These are phyloP conservation scores for Conringia planisiliqua DNA, from an alignment of 345 rosid species.

Conservation along the genomic window DNA sequence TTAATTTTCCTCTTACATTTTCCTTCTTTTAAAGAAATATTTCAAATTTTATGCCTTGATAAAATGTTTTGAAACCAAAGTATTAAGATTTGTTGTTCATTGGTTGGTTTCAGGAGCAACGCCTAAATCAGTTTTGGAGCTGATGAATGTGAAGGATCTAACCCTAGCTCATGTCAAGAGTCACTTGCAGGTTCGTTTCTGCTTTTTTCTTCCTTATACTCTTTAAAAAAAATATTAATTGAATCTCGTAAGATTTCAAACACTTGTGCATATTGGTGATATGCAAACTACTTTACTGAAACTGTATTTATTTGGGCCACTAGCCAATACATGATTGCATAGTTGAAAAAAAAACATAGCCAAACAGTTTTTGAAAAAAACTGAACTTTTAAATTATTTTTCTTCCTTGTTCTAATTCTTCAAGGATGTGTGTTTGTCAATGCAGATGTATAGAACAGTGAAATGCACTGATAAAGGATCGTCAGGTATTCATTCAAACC, in stretches of 20 bases:
- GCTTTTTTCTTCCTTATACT: not conserved
- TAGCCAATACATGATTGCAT: slow-evolving; percentile 24
- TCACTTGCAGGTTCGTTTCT: slow-evolving; percentile 85
- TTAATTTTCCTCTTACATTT: not conserved
- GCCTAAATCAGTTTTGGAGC: slow-evolving; percentile 92
- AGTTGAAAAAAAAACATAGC: slow-evolving; percentile 38
- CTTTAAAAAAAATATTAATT: not conserved
- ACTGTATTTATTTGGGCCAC: slow-evolving; percentile 15
- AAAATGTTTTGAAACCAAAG: slow-evolving; percentile 11
- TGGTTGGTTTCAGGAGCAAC: slow-evolving; percentile 68
- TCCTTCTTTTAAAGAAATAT: not conserved
- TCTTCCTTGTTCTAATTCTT: slow-evolving; percentile 10
- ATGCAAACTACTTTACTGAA: not conserved
- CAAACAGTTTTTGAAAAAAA: slow-evolving; percentile 15
- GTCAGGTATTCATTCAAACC: slow-evolving; percentile 47
- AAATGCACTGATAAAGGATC: slow-evolving; percentile 86
- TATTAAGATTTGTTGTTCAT: not conserved
- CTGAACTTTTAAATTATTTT: not conserved
- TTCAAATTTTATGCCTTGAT: not conserved
- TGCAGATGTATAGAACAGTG: slow-evolving; percentile 99
- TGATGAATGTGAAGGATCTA: slow-evolving; percentile 99
- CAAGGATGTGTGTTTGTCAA: slow-evolving; percentile 36
- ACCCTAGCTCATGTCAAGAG: slow-evolving; percentile 99
- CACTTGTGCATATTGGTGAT: not conserved
- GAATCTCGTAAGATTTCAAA: not conserved